Base-by-base conservation (phyloP, 2,329 filamentous ascomycete species). In the Alternaria rosae region DNA sequence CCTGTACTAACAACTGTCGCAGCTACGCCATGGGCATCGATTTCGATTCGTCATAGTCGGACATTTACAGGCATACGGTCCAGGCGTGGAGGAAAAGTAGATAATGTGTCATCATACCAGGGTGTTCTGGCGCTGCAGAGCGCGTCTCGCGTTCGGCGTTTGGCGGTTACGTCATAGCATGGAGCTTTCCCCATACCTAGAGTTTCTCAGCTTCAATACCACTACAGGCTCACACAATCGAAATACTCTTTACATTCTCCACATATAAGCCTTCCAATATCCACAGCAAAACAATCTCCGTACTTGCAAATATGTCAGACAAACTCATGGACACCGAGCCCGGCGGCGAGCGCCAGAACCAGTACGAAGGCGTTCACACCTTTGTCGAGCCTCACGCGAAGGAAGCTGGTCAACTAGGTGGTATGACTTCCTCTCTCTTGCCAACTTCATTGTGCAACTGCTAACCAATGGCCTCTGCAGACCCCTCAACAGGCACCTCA, bases 1-100 rank as follows among this genome's bases (percentile, higher is more conserved):
- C 17, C 58, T 44, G 21, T 44, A 35, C 60, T 67, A 52, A 66
- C n/a, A 20, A 25, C 48, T 12, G 15, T 15, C 35, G 38, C 61
- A 85, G 81, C 70, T 80, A 81, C 76, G 80, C 90, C 59, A 94
- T 97, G 92, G 92, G 90, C 67, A 94, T 85, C 20, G 83, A 85
- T 61, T 86, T 88, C 68, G 75, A 78, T 52, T 78, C 67, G 0
- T 55, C 68, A 17, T 73, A 44, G 62, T 20, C 32, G 17, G 11
- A 6, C 1, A 28, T 17, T 38, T 0, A 25, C 32, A 42, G 6
- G 5, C n/a, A 38, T 28, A 26, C 25, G 5, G 32, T n/a, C 20
- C 2, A 21, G 43, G 2, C 17, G 13, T 12, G 11, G 35, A 21
- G 8, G 21, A 51, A 25, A 51, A 3, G 47, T 38, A 51, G 47